Evolutionary conservation across 495 filamentous ascomycete genomes (phyloP).

Genomic region (Penicillium silybi): DNA sequence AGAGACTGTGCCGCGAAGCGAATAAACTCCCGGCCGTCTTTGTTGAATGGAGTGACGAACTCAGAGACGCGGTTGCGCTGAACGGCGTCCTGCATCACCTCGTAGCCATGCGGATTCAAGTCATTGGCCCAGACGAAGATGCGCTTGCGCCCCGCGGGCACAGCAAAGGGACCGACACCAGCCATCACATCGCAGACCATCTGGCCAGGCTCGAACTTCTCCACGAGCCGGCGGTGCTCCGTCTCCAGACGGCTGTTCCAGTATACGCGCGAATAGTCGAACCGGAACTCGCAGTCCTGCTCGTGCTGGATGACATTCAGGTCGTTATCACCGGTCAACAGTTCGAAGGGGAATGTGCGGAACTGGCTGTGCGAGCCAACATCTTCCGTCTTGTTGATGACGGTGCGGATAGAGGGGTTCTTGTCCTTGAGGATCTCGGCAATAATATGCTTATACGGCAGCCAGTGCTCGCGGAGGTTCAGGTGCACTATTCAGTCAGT

Average conservation of each 20-base stretch:
- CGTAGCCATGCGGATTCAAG: constrained; percentile 85
- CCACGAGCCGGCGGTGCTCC: constrained; percentile 79
- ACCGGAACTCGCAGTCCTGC: constrained; percentile 46
- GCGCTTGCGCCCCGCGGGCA: constrained; percentile 83
- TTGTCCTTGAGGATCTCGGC: constrained; percentile 85
- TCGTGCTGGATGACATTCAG: constrained; percentile 70
- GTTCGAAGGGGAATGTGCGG: constrained; percentile 89
- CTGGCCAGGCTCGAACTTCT: constrained; percentile 74
- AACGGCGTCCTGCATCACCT: constrained; percentile 65
- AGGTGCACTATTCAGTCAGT: constrained; percentile 60
- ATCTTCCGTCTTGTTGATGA: constrained; percentile 92
- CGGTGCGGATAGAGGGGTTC: constrained; percentile 71
- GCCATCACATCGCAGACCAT: constrained; percentile 98
- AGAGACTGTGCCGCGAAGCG: constrained; percentile 59
- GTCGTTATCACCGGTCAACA: constrained; percentile 76
- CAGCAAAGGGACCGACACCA: constrained; percentile 90
- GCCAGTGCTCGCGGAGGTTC: constrained; percentile 77
- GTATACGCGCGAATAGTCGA: constrained; percentile 76
- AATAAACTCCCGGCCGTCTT: constrained; percentile 81
- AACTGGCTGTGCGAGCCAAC: constrained; percentile 82
- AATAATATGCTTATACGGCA: constrained; percentile 79
- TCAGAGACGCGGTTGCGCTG: constrained; percentile 71
- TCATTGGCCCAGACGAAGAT: constrained; percentile 98
- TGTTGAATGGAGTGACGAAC: constrained; percentile 74
- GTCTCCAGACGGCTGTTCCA: constrained; percentile 91